Conservation (phyloP, 805 yeast genomes). For the Tetrapisispora pingtungensis region DNA sequence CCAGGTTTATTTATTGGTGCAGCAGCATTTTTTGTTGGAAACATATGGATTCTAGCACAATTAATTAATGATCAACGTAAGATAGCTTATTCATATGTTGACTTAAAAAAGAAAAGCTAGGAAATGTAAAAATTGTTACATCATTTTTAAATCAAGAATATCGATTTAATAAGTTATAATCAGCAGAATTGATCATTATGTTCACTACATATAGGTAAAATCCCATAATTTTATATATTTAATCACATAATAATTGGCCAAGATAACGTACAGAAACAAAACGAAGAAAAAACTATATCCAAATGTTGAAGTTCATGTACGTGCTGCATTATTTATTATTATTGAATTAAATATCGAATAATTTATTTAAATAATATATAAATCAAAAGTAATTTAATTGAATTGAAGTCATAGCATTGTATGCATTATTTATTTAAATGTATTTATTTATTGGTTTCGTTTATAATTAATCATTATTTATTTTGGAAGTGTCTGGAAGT, state of each 20-base stretch:
- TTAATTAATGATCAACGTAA: constrained; percentile 37
- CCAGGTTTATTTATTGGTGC: constrained; percentile 50
- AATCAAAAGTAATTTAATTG: too few relatives aligned
- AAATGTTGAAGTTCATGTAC: too few relatives aligned
- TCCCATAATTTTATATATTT: too few relatives aligned
- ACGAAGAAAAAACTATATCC: too few relatives aligned
- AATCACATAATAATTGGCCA: too few relatives aligned
- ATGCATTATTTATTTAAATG: neutral
- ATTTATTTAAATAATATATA: too few relatives aligned
- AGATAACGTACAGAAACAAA: neutral
- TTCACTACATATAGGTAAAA: too few relatives aligned
- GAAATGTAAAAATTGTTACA: too few relatives aligned
- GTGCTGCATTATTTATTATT: neutral
- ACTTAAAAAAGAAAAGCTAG: neutral
- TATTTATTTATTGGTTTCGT: neutral
- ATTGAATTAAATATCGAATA: neutral
- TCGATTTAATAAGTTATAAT: too few relatives aligned
- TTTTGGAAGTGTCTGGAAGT: neutral
- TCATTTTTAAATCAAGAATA: too few relatives aligned
- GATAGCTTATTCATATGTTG: neutral
- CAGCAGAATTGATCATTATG: too few relatives aligned
- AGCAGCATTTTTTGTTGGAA: constrained; percentile 47
- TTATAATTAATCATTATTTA: neutral
- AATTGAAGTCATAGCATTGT: neutral
- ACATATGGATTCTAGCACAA: constrained; percentile 49